Conservation (phyloP, 2,329 filamentous ascomycete genomes). For the Aspergillus texensis region DNA sequence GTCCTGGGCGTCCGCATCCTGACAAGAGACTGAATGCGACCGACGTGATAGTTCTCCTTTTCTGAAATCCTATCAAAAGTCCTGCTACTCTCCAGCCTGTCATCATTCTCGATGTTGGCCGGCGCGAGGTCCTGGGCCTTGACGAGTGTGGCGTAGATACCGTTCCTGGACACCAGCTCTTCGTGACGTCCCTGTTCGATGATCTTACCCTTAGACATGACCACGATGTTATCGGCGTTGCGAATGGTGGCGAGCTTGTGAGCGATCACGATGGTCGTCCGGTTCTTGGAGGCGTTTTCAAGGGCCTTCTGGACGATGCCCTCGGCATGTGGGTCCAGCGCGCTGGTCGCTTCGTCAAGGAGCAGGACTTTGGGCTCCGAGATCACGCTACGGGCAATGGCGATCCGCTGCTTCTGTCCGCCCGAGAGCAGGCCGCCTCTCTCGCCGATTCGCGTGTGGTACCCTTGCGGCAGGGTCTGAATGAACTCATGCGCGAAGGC, state of each 20-base stretch:
- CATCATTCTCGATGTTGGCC: constrained; percentile 20
- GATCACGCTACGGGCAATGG: constrained; percentile 78
- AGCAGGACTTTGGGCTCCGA: constrained; percentile 80
- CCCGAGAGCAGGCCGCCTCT: constrained; percentile 80
- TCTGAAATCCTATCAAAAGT: neutral
- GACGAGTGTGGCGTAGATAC: constrained; percentile 46
- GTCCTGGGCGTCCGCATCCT: neutral
- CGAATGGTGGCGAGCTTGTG: constrained; percentile 48
- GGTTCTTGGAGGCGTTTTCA: constrained; percentile 66
- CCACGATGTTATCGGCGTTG: constrained; percentile 49
- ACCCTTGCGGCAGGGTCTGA: constrained; percentile 70
- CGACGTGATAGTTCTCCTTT: neutral
- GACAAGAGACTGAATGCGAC: neutral
- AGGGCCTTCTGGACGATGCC: constrained; percentile 82
- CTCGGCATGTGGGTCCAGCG: constrained; percentile 84
- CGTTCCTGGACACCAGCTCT: constrained; percentile 39
- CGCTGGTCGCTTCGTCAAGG: constrained; percentile 87
- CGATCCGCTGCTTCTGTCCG: constrained; percentile 88
- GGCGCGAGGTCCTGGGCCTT: constrained; percentile 45
- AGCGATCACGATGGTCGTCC: constrained; percentile 42
- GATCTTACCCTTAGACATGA: constrained; percentile 44
- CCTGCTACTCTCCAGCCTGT: neutral
- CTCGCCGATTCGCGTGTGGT: constrained; percentile 83
- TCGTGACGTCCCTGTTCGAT: constrained; percentile 48
- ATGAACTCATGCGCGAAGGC: constrained; percentile 79